Evolutionary conservation across 371 early-diverging fungal genomes (phyloP), one percentile per base, ranked within the genome.

Genomic region (Mucor racemosus): DNA sequence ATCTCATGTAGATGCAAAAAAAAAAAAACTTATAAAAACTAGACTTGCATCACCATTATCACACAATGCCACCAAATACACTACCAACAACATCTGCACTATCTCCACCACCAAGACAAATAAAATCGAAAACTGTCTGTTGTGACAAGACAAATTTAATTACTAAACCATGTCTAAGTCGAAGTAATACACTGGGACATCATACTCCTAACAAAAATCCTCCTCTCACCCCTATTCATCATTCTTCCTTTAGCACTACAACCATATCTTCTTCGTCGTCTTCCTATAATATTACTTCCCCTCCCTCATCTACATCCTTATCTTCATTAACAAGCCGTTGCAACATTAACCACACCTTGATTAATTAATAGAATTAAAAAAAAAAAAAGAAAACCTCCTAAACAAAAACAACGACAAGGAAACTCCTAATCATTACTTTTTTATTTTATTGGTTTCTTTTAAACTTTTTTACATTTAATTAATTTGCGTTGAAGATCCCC

Each of bases 141-240:
- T 0, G 21, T 53, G 31, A 31, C 31, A 53, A 46, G 9, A 11
- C 14, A 34, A 31, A 44, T 44, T 15, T 44, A 17, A 44, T 44
- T 17, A 17, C 46, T 4, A 62, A 57, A 48, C 68, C 62, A 14
- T 58, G 48, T 33, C 48, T 67, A 11, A 48, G 50, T 67, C 19
- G 68, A 40, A 67, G 68, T 33, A 67, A 67, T 62, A 62, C 68
- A 9, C n/a, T 67, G 21, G 68, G 68, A 1, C 33, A 44, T 38
- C 40, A 42, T 7, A 39, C 21, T 21, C 36, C 40, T 5, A 36
- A 19, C 14, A 60, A 21, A 48, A 46, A 19, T 26, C 26, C 26
- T 26, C 3, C 26, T 1, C 26, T 26, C 13, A 5, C 33, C n/a
- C 35, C 31, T 21, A 56, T 56, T 35, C 35, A 31, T 56, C 56